A percentile compares a stretch with the other conserved stretches of the same genome.
Conservation (phyloP, 2,329 filamentous ascomycete genomes). For the Talaromyces piceae region DNA sequence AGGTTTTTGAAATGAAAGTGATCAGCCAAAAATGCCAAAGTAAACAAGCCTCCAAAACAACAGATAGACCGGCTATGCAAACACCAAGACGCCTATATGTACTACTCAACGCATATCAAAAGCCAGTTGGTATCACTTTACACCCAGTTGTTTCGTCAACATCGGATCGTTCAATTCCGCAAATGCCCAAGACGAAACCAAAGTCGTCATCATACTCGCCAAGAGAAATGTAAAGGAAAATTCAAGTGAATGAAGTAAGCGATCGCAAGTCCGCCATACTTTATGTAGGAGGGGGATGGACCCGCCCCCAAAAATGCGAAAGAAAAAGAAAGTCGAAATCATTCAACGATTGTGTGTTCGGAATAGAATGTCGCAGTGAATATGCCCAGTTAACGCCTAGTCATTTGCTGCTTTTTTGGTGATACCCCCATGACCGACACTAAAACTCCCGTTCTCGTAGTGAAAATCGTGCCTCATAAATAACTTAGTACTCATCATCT, state of each 20-base stretch:
- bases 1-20: not conserved
- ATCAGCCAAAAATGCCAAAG: not conserved
- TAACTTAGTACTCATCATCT: not conserved
- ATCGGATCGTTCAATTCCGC: not conserved
- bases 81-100: not conserved
- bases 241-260: not conserved
- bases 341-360: not conserved
- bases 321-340: not conserved
- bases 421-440: not conserved
- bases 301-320: not conserved
- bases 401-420: not conserved
- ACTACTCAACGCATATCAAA: not conserved
- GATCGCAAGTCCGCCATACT: not conserved
- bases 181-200: not conserved
- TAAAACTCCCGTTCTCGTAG: not conserved
- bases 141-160: not conserved
- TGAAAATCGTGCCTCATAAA: not conserved
- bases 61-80: not conserved
- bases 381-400: not conserved
- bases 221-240: not conserved
- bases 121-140: not conserved
- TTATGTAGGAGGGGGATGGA: not conserved
- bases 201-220: not conserved
- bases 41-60: not conserved
- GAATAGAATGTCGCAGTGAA: not conserved